Conservation (phyloP, 148 eudicot genomes). For the Diospyros kaki region DNA sequence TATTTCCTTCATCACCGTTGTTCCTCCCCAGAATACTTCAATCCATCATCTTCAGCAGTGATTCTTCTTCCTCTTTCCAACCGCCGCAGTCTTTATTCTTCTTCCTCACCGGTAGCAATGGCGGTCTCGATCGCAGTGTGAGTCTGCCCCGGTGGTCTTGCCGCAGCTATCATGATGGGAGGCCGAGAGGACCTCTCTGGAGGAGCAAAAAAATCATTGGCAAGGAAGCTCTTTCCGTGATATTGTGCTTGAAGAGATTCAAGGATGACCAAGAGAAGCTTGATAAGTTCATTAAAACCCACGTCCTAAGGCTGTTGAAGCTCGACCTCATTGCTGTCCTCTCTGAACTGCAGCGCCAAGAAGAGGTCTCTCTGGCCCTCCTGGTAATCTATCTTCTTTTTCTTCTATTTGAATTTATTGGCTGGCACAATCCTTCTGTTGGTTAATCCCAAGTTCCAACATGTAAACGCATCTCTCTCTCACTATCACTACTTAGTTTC, state of each 20-base stretch:
- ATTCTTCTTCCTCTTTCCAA: too few species aligned
- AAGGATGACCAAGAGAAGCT: constrained; percentile 67
- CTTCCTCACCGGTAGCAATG: too few species aligned
- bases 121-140: too few species aligned
- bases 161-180: constrained; percentile 62
- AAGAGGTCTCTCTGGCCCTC: constrained; percentile 64
- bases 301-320: constrained; percentile 70
- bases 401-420: not conserved
- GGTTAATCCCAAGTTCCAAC: not conserved
- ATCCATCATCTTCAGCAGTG: too few species aligned
- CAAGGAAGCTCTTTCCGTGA: constrained; percentile 78
- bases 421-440: not conserved
- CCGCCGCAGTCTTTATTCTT: too few species aligned
- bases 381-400: constrained; percentile 37
- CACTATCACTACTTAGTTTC: too few species aligned
- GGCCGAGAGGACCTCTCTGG: constrained; percentile 92
- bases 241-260: constrained; percentile 62
- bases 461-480: too few species aligned
- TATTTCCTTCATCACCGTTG: too few species aligned
- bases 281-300: constrained; percentile 52
- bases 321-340: constrained; percentile 84
- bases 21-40: too few species aligned
- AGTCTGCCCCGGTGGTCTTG: constrained; percentile 6
- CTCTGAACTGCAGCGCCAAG: constrained; percentile 76
- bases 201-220: constrained; percentile 85